Base-by-base conservation (phyloP, 2,329 filamentous ascomycete genomes). In the Cladophialophora yegresii region DNA sequence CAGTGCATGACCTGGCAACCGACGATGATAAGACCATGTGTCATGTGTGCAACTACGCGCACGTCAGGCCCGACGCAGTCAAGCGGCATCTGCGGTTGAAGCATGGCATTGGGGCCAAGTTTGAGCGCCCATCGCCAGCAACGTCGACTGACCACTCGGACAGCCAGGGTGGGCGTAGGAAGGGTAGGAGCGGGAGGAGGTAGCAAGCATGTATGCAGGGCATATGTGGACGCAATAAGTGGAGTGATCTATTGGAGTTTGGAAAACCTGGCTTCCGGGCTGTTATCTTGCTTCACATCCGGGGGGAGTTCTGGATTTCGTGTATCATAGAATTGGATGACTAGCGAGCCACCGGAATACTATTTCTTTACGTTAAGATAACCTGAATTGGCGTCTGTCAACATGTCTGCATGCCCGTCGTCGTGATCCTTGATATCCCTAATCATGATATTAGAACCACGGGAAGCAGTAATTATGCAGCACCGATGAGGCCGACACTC, bases 61-160 rank as follows among this genome's bases (percentile, higher is more conserved):
- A 54, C 23, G 58, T 63, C 33, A 36, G 64, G n/a, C 57, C 64
- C 13, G 64, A 66, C 32, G 61, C 64, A n/a, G 64, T 66, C 16
- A 59, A 61, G 57, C 63, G 64, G n/a, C 64, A 66, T 23, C 20
- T 63, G 8, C 50, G 45, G 49, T 57, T 63, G 8, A 63, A 45
- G 47, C 64, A 66, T 47, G 64, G 64, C 0, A 26, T 66, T 20
- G 16, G 47, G 7, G 26, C 58, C 30, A 65, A 61, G 16, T 47
- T 36, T 1, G 54, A 53, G 13, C n/a, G 22, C 1, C 62, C 63
- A 20, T 55, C 59, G 1, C 40, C 55, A n/a, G 60, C 54, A 3
- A 58, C 28, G 16, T 58, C 43, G 23, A 36, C 5, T 23, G 55
- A 32, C n/a, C 55, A 58, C 6, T 58, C 55, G 23, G 40, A 49